A percentile compares a stretch with the other conserved stretches of the same genome.
Conservation (phyloP, 202 grass and related monocot species). For the Cymbopogon flexuosus region DNA sequence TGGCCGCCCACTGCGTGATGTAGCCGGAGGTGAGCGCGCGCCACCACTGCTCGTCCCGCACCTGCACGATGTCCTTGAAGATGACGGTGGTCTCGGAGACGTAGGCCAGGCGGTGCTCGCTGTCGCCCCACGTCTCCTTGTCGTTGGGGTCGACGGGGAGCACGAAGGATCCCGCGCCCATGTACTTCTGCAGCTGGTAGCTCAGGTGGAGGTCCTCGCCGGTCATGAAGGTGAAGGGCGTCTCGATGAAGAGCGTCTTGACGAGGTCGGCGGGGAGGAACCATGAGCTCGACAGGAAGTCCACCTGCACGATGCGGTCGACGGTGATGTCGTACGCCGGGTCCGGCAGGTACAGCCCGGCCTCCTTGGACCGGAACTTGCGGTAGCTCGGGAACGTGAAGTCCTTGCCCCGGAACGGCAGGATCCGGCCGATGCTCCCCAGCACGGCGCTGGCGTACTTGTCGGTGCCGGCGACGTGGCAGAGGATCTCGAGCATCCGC, state of each 20-base stretch:
- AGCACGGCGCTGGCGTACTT: conserved; percentile 84
- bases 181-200: conserved; percentile 97
- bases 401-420: conserved; percentile 83
- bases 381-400: conserved; percentile 89
- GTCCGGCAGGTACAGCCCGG: conserved; percentile 81
- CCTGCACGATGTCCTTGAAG: conserved; percentile 89
- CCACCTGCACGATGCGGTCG: conserved; percentile 82
- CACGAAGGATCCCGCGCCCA: conserved; percentile 74
- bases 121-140: conserved; percentile 91
- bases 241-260: conserved; percentile 84
- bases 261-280: conserved; percentile 76
- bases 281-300: conserved; percentile 89
- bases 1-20: conserved; percentile 86
- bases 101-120: conserved; percentile 87
- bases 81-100: conserved; percentile 85
- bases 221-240: conserved; percentile 83
- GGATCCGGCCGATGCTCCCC: conserved; percentile 80
- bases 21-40: conserved; percentile 79
- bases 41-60: conserved; percentile 97
- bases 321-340: conserved; percentile 85
- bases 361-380: conserved; percentile 80
- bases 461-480: conserved; percentile 74
- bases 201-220: conserved; percentile 96
- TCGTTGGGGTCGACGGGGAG: conserved; percentile 67
- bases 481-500: conserved; percentile 83